Conservation (phyloP, 2,329 filamentous ascomycete species). For the Didymella segeticola region DNA sequence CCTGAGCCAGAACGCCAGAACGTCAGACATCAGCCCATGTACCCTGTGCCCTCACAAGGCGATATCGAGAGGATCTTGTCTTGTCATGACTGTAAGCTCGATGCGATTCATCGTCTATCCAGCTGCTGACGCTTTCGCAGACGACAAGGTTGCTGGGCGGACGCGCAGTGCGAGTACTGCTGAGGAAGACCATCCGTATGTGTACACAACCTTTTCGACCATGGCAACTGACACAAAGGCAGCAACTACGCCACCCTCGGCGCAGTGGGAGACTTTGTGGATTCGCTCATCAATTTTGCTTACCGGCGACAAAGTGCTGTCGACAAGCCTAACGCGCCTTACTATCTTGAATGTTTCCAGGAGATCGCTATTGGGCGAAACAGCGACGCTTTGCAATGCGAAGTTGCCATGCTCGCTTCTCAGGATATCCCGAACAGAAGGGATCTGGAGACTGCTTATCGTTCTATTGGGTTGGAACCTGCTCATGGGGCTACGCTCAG, state of each 20-base stretch:
- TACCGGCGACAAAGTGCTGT: slow-evolving; percentile 66
- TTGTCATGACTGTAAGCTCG: slow-evolving; percentile 44
- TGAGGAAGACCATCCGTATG: slow-evolving; percentile 48
- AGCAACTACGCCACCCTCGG: slow-evolving; percentile 69
- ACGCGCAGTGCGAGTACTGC: slow-evolving; percentile 36
- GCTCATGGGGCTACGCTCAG: slow-evolving; percentile 50
- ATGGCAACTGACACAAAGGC: slow-evolving; percentile 25
- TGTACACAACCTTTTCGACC: neutral
- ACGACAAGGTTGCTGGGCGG: slow-evolving; percentile 35
- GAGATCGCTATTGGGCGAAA: slow-evolving; percentile 63
- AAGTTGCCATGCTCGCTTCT: slow-evolving; percentile 65
- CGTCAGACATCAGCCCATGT: slow-evolving; percentile 39
- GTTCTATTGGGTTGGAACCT: slow-evolving; percentile 62
- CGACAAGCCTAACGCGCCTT: slow-evolving; percentile 62
- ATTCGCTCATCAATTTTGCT: slow-evolving; percentile 66
- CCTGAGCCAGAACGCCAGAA: slow-evolving; percentile 38
- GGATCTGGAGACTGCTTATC: slow-evolving; percentile 65
- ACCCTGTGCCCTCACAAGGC: slow-evolving; percentile 45
- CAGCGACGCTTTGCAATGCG: slow-evolving; percentile 64
- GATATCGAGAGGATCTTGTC: slow-evolving; percentile 50
- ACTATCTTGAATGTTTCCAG: slow-evolving; percentile 72
- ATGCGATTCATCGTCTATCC: neutral
- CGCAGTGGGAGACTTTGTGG: slow-evolving; percentile 66
- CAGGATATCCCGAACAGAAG: slow-evolving; percentile 63
- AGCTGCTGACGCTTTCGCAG: slow-evolving; percentile 24